Evolutionary conservation across 257 asterid species (phyloP).

Genomic region (Solanum chmielewskii): DNA sequence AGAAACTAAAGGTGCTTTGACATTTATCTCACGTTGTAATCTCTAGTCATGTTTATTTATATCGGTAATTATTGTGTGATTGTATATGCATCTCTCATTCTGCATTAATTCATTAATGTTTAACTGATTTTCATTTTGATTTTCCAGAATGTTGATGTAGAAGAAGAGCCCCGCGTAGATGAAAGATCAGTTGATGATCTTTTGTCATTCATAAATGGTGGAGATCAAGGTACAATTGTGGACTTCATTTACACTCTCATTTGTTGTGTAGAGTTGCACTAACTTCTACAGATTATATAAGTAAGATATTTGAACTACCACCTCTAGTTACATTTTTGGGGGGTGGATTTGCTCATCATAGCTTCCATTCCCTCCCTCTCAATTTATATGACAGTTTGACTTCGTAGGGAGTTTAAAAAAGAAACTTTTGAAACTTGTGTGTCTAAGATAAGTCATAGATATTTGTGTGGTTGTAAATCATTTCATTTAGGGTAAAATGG

Average conservation of each 20-base stretch:
- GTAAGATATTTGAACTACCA: not conserved
- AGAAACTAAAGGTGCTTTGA: slow-evolving; percentile 21
- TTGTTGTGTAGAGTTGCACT: not conserved
- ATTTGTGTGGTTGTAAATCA: too few species aligned
- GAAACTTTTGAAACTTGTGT: too few species aligned
- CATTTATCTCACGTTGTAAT: not conserved
- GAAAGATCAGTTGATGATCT: slow-evolving; percentile 41
- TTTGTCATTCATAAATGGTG: slow-evolving; percentile 36
- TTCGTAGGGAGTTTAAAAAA: too few species aligned
- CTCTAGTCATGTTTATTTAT: not conserved
- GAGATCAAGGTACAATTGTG: slow-evolving; percentile 22
- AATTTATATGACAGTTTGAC: too few species aligned
- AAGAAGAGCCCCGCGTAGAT: slow-evolving; percentile 30
- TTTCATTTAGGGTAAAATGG: too few species aligned
- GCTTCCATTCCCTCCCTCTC: too few species aligned
- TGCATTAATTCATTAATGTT: not conserved
- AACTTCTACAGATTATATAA: not conserved
- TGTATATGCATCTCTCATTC: not conserved
- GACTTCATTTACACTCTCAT: not conserved
- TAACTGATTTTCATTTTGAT: not conserved
- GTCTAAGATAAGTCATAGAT: too few species aligned
- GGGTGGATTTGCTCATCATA: too few species aligned
- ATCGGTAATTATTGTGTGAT: not conserved
- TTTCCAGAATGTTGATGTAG: slow-evolving; percentile 25
- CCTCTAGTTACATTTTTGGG: too few species aligned